Evolutionary conservation across 2,329 filamentous ascomycete genomes (phyloP).

Genomic region (Ceratocystis harringtonii): DNA sequence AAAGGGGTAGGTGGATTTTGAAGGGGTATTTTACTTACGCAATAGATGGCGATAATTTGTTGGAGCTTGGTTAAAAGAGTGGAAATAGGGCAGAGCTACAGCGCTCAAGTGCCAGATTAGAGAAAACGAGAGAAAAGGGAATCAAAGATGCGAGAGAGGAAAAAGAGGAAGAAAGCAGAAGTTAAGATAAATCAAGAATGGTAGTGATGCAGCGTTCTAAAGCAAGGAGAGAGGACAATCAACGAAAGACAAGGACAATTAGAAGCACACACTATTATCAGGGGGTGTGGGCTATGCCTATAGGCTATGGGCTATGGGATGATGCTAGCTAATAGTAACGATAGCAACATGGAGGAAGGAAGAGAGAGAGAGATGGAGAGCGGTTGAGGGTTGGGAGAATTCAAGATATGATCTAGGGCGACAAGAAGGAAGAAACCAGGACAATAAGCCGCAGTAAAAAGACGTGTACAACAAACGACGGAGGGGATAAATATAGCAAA

Average conservation of each 20-base stretch:
- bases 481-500: neutral
- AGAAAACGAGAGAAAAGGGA: neutral
- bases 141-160: neutral
- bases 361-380: neutral
- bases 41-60: neutral
- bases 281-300: neutral
- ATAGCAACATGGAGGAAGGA: neutral
- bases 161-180: neutral
- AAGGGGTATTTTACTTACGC: conserved; percentile 1
- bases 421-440: neutral
- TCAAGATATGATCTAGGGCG: neutral
- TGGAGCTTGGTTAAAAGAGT: neutral
- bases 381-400: neutral
- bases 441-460: neutral
- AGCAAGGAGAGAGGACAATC: neutral
- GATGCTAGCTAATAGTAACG: neutral
- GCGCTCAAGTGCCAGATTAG: neutral
- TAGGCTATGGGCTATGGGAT: neutral
- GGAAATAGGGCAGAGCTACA: neutral
- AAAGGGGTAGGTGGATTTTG: neutral
- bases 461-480: neutral
- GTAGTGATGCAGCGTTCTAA: neutral
- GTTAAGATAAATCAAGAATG: neutral
- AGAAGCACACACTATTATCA: conserved; percentile 10
- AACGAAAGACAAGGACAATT: conserved; percentile 1